Base-by-base conservation (phyloP, 176 grass and related monocot genomes). In the Secale cereale region DNA sequence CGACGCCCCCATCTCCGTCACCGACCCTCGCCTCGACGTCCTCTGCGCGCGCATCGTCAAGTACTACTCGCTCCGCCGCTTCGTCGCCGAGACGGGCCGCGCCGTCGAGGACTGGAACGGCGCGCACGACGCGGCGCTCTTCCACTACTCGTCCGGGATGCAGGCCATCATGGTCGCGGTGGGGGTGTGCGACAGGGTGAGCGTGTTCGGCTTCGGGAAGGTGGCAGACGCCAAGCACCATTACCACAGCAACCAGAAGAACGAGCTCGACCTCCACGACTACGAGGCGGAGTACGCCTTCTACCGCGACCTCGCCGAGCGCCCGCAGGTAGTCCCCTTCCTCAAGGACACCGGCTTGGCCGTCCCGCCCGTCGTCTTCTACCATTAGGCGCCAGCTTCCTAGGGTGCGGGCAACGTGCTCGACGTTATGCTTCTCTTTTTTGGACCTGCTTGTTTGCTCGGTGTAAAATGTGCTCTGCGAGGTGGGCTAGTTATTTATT, bases 61-160 rank as follows among this genome's bases (percentile, higher is more conserved):
- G 81, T 95, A 92, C 79, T 98, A 98, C 77, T 98, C 96, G 25
- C 78, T 98, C 73, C 92, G 86, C 78, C 85, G 87, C 20, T 98
- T 98, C 86, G 78, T 92, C 27, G 7, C 73, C 54, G 74, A 90
- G 77, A 98, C 96, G 0, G 88, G 91, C 31, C 89, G 68, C 37
- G 59, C 59, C 15, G 62, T 79, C 9, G 89, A 87, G 39, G 89
- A 98, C 11, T 98, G 96, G 96, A 76, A 54, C 80, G 26, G 83
- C 35, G 65, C 71, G 6, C 93, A 93, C 59, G 91, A 95, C 35
- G 63, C 85, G 12, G 74, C 89, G 33, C 59, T 88, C 74, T 98
- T 98, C 90, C 96, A 98, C 39, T 98, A 98, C 83, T 98, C 96
- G 7, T 95, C 93, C 2, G 96, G 96, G 35, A 91, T 98, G 91